Evolutionary conservation across 2,329 filamentous ascomycete species (phyloP), one percentile per base, ranked within the genome.

Genomic region (Sarocladium brachiariae): DNA sequence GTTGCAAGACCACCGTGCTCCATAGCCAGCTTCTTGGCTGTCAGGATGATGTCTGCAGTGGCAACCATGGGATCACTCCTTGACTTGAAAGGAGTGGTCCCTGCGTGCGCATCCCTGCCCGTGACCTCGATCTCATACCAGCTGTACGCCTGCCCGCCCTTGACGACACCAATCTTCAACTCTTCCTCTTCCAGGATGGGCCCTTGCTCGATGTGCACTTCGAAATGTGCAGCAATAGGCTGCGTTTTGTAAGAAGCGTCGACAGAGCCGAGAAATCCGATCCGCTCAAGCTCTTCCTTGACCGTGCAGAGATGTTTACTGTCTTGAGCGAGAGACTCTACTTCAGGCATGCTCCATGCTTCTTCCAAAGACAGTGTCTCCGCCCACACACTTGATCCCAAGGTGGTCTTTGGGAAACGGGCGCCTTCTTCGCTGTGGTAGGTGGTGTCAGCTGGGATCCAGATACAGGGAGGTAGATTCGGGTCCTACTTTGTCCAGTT

Each of bases 321-420:
- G 3, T 53, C 57, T 7, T 61, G 52, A 11, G 53, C 52, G 2
- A 55, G 53, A 10, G 50, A 34, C 3, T 86, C 1, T 72, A 77
- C 58, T 76, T 83, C 75, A 86, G 80, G 10, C 80, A 87, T 70
- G 33, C 68, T 72, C 64, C 83, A 81, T 11, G 84, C 86, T 3
- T 53, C 58, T 13, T 83, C 74, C 3, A 87, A 66, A 0, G 83
- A 68, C 8, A 88, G 83, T 1, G 71, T 71, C n/a, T 75, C 85
- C 0, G 86, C 80, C 87, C 87, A 92, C 13, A 91, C 87, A 1
- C 85, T 87, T 0, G 86, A 89, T 0, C 83, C 73, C 23, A 86
- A 70, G 81, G 89, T 90, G 25, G 81, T 86, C 50, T 83, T 81
- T 1, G 87, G 86, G 55, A 92, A 92, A 0, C 87, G 78, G 1